Base-by-base conservation (phyloP, 2,329 filamentous ascomycete genomes). In the Aspergillus sp. region DNA sequence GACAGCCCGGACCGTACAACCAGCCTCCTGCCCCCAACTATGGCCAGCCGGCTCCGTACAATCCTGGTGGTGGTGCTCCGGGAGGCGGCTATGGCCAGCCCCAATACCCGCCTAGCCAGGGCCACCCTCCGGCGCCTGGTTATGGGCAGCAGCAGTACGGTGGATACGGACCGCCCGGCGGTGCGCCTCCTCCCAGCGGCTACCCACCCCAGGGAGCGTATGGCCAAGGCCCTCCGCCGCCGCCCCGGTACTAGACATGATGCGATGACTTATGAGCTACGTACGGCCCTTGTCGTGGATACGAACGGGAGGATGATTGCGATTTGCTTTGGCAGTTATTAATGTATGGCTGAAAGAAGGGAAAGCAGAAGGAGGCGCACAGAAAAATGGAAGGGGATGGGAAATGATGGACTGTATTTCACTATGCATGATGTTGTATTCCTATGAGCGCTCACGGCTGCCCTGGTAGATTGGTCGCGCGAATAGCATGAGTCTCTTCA, bases 211-310 rank as follows among this genome's bases (percentile, higher is more conserved):
- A 57, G 43, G 54, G 60, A 47, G 52, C 52, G 13, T 62, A 65
- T 24, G 55, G 55, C 30, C 56, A 63, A 44, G 58, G 51, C 6
- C 62, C 58, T 26, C 61, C 53, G 24, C 56, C 55, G 13, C 63
- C 60, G 14, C 62, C 59, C n/a, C 57, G 65, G 11, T 67, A 67
- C 45, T 65, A 57, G 43, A 44, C 8, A 44, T 30, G n/a, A 24
- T 53, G 61, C 52, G 52, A 57, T 54, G 24, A 46, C 43, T 54
- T 13, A 38, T 47, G 24, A 24, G n/a, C 20, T 32, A 36, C 19
- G 36, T 13, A 41, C 13, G 42, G 30, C 22, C 17, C n/a, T 32
- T 30, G 32, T 46, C 17, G 35, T 24, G 13, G 19, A 45, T 6
- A 24, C 9, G 11, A 24, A 38, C 9, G 17, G 17, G 13, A 16